Conservation (phyloP, 306 rosid genomes). For the Alnus rubra region DNA sequence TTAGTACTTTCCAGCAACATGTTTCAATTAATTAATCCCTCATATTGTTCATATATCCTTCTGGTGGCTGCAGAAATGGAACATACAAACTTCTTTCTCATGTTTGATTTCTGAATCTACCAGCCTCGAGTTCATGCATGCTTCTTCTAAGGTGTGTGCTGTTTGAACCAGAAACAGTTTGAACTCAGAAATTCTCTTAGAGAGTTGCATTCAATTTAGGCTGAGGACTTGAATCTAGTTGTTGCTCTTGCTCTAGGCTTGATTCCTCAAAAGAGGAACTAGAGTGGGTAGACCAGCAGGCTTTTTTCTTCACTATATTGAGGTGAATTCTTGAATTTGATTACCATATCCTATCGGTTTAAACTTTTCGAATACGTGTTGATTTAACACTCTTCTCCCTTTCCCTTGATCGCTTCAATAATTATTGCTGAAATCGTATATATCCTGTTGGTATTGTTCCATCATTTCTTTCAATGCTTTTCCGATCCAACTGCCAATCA, state of each 20-base stretch:
- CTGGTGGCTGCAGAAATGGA: background rate
- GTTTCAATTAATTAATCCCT: background rate
- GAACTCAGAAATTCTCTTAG: no score
- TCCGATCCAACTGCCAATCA: background rate
- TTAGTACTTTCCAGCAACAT: background rate
- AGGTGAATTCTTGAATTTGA: no score
- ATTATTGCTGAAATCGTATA: background rate
- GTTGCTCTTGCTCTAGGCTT: no score
- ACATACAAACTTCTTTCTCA: background rate
- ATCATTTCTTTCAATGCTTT: background rate
- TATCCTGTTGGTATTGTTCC: background rate
- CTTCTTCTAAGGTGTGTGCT: background rate
- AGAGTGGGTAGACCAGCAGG: no score
- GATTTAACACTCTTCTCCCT: background rate
- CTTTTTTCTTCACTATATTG: no score
- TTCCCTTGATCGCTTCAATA: no score
- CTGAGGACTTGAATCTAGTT: no score
- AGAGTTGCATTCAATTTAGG: no score
- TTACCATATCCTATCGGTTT: no score
- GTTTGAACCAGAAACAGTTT: no score
- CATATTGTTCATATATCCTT: background rate
- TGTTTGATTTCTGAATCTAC: background rate
- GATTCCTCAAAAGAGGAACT: no score
- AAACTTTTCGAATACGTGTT: no score
- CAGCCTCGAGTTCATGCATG: background rate